phyloP scores from a whole-genome alignment of 805 yeast genomes.

The Kodamaea nitidulidarum region DNA sequence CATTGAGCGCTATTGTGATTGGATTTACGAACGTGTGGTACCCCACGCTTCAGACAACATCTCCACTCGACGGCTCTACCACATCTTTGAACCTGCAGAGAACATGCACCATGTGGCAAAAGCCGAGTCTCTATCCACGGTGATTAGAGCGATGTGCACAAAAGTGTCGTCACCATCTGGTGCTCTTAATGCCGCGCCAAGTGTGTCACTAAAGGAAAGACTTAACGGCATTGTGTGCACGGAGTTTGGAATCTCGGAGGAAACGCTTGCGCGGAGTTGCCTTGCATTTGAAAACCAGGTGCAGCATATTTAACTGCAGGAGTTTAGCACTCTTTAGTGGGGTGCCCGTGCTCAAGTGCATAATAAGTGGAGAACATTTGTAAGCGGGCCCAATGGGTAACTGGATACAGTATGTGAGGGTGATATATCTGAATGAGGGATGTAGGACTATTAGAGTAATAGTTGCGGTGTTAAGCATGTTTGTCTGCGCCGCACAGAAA shows the following conservation, averaged over 20 bases:
- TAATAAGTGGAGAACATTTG: neutral
- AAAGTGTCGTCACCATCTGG: no score
- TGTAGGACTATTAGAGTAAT: no score
- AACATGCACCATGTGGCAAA: neutral
- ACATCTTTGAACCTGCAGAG: constrained; percentile 27
- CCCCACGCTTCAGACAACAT: constrained; percentile 21
- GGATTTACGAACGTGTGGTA: constrained; percentile 41
- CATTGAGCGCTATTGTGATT: constrained; percentile 45
- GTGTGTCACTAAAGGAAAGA: neutral
- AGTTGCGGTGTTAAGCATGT: no score
- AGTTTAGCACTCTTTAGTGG: neutral
- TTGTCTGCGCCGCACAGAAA: no score
- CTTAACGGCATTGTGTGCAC: constrained; percentile 1
- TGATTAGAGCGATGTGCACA: neutral
- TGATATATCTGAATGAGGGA: no score
- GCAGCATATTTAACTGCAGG: neutral
- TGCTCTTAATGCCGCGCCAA: no score
- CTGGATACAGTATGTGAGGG: no score
- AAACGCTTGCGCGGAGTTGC: constrained; percentile 5
- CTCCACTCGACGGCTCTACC: constrained; percentile 29
- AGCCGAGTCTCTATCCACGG: constrained; percentile 1
- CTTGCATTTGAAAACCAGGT: neutral
- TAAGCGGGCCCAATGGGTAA: no score
- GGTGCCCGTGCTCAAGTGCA: neutral
- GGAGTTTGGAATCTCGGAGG: constrained; percentile 6